Percentiles rank a stretch among this genome's conserved stretches.
Evolutionary conservation across 2,329 filamentous ascomycete genomes (phyloP).

Genomic region (Pseudonectria foliicola): DNA sequence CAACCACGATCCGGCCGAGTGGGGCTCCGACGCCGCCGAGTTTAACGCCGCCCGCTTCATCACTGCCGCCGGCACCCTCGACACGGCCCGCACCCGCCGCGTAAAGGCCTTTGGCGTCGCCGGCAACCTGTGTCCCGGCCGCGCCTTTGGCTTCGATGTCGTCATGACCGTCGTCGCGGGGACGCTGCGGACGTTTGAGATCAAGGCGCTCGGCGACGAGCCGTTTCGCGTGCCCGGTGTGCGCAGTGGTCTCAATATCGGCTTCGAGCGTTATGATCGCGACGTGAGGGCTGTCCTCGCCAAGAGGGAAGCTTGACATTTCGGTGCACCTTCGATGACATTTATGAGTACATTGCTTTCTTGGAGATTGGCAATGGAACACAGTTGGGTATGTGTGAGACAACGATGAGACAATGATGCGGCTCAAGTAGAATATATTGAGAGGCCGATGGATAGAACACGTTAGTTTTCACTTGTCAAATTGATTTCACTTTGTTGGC

Average conservation of each 20-base stretch:
- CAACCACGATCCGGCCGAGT: constrained; percentile 20
- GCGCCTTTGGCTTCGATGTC: constrained; percentile 23
- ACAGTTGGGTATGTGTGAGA: no score
- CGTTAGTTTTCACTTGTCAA: no score
- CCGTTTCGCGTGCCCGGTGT: constrained; percentile 16
- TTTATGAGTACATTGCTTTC: neutral
- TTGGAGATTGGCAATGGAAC: no score
- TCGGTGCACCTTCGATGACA: neutral
- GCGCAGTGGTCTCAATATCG: constrained; percentile 22
- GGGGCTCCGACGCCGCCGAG: constrained; percentile 20
- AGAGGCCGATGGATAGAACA: no score
- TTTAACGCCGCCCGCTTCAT: constrained; percentile 25
- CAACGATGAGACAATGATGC: no score
- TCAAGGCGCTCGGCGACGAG: constrained; percentile 11
- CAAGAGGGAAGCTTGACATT: constrained; percentile 5
- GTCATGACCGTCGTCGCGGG: constrained; percentile 21
- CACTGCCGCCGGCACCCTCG: constrained; percentile 13
- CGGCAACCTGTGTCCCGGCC: constrained; percentile 25
- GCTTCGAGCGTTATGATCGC: constrained; percentile 23
- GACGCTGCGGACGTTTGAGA: constrained; percentile 21
- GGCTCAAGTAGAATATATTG: no score
- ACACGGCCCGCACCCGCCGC: constrained; percentile 15
- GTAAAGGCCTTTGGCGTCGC: constrained; percentile 26
- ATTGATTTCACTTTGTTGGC: no score
- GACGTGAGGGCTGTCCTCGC: constrained; percentile 21